Base-by-base conservation (phyloP, 2,329 filamentous ascomycete genomes). In the Cercospora beticola region DNA sequence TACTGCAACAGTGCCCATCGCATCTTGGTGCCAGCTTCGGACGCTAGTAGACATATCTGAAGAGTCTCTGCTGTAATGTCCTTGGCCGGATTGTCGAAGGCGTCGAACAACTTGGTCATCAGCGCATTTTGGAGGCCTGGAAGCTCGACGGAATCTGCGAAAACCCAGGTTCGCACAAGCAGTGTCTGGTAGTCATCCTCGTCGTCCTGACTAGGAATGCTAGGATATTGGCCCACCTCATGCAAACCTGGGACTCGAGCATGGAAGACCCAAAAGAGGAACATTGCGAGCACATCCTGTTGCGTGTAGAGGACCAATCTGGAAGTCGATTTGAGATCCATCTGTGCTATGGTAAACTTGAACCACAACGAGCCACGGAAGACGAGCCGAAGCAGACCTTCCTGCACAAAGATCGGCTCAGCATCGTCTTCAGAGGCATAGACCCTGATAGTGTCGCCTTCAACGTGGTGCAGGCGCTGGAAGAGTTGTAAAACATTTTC, bases 331-430 rank as follows among this genome's bases (percentile, higher is more conserved):
- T 58, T 58, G 56, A 58, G 40, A 5, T 63, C 49, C 33, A 65
- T 36, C 7, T 46, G 31, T 10, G 31, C 52, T 18, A 46, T 31
- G 6, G 26, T 56, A 18, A 26, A 54, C 46, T 61, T 54, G 57
- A 54, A 66, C 57, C 57, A 61, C 26, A 28, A 23, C 9, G 64
- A 66, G n/a, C n/a, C 58, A 21, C 57, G 58, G 26, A 65, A 66
- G 18, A 65, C 33, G 12, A 58, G 49, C 33, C 62, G 62, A 56
- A 66, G 57, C 23, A 66, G 64, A 7, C 57, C 64, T 43, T 66
- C 58, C 26, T 66, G 64, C 18, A 66, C 40, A 28, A 66, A 62
- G 40, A 66, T 43, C n/a, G 64, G 64, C 40, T 66, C 36, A n/a
- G n/a, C n/a, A 12, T 61, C 28, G 21, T 61, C 4, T 16, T 54